Evolutionary conservation across 805 yeast species (phyloP).

Genomic region (Metschnikowia amazonensis): DNA sequence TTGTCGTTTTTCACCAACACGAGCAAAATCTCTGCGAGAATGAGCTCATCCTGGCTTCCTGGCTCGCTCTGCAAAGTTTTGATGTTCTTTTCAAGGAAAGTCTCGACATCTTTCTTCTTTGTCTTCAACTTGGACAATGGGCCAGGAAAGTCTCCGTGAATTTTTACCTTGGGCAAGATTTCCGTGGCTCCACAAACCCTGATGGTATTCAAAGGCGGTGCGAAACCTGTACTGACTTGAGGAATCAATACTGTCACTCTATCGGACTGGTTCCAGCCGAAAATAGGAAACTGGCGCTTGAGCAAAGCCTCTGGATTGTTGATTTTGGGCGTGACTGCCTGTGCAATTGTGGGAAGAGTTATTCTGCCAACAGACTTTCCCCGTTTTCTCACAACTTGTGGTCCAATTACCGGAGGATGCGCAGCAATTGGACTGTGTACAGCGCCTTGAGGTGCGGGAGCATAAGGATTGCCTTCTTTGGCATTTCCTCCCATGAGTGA

Average conservation of each 20-base stretch:
- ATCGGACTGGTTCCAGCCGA: constrained; percentile 51
- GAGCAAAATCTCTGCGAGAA: constrained; percentile 31
- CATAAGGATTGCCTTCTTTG: constrained; percentile 41
- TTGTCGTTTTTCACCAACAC: constrained; percentile 31
- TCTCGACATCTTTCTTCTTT: constrained; percentile 63
- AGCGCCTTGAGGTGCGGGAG: constrained; percentile 25
- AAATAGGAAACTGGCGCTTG: constrained; percentile 69
- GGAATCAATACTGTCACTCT: constrained; percentile 25
- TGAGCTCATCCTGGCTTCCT: constrained; percentile 21
- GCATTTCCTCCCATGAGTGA: constrained; percentile 39
- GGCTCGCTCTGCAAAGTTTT: constrained; percentile 13
- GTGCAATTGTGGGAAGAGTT: constrained; percentile 8
- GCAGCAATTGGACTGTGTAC: constrained; percentile 19
- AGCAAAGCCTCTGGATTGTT: constrained; percentile 53
- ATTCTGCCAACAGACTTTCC: constrained; percentile 12
- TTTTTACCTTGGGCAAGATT: constrained; percentile 22
- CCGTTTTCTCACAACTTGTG: constrained; percentile 9
- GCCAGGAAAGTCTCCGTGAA: constrained; percentile 52
- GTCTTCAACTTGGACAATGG: constrained; percentile 59
- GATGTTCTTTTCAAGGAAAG: constrained; percentile 45
- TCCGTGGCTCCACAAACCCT: constrained; percentile 27
- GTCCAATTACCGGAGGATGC: constrained; percentile 1
- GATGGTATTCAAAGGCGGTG: constrained; percentile 29
- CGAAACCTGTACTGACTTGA: constrained; percentile 29
- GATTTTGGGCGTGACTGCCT: constrained; percentile 17